Evolutionary conservation across 208 protist species (phyloP), one percentile per base, ranked within the genome.

Genomic region (Trypanosoma grayi): DNA sequence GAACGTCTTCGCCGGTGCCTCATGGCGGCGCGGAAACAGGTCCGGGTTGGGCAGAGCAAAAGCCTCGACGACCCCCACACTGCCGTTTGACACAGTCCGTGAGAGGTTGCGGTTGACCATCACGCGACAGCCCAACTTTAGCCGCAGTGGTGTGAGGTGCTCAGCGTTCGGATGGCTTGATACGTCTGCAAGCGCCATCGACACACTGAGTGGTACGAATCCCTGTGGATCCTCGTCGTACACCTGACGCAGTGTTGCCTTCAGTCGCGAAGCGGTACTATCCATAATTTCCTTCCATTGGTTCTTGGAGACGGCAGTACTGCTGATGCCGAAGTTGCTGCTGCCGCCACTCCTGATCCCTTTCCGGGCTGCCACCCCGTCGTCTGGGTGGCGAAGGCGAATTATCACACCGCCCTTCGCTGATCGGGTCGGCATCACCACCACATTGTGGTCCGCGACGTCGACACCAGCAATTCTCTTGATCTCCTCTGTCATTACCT

Each of bases 21-120:
- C 71, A 25, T 62, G 47, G 28, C 70, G 78, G 14, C 68, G 79
- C 2, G 90, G 91, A 47, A 94, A 90, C n/a, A 94, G 70, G 2
- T 57, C 61, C 16, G 55, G 30, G 55, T 90, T 83, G 2, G 87
- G 86, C 30, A 61, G 57, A 16, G 79, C 74, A 68, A 92, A 94
- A 30, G 83, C 84, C 78, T 94, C 87, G 5, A 97, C 89, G 20
- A 88, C 63, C 30, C 92, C 92, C 16, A 94, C 79, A 54, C 83
- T 92, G 39, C 92, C 92, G 45, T 97, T 95, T 22, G 83, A 92
- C 28, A 97, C 83, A 10, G 76, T 80, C 8, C 83, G 79, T 5
- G 87, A 92, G 4, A 97, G 73, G 70, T 97, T 97, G 51, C 88
- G 85, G 53, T 82, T 93, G 36, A 95, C 48, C 92, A 97, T 95